Percentiles rank a stretch among this genome's conserved stretches.
These are phyloP conservation scores for Canna indica DNA, from an alignment of 176 grass and related monocot species.

Conservation along the genomic window DNA sequence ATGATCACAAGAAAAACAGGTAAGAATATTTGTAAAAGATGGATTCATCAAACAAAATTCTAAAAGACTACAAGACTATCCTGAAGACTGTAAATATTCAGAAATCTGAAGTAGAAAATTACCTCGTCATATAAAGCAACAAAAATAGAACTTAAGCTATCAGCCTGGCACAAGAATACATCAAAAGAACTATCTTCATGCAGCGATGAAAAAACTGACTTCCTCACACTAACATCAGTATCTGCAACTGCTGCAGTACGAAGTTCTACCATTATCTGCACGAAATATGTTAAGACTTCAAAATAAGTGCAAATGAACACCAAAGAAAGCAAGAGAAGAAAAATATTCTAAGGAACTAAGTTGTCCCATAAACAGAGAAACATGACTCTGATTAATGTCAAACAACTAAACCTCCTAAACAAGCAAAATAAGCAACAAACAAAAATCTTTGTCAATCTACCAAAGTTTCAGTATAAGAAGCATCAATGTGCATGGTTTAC, in stretches of 20 bases:
- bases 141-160: constrained; percentile 96
- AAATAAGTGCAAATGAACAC: background rate
- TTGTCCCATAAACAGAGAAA: background rate
- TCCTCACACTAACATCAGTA: constrained; percentile 81
- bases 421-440: background rate
- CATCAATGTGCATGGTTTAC: too few relatives aligned
- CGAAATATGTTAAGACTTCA: constrained; percentile 1
- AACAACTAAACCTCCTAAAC: background rate
- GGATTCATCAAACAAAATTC: background rate
- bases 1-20: too few relatives aligned
- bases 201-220: constrained; percentile 70
- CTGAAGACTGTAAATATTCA: too few relatives aligned
- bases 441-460: too few relatives aligned
- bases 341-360: background rate
- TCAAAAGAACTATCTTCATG: constrained; percentile 61
- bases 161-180: constrained; percentile 90
- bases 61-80: too few relatives aligned
- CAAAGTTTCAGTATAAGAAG: too few relatives aligned
- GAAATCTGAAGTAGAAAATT: background rate
- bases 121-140: constrained; percentile 97
- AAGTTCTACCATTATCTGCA: constrained; percentile 95
- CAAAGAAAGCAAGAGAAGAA: background rate
- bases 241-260: constrained; percentile 90
- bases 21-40: too few relatives aligned
- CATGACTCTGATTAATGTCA: background rate